phyloP scores from a whole-genome alignment of 2,329 filamentous ascomycete genomes.

The Laburnicola sp. region DNA sequence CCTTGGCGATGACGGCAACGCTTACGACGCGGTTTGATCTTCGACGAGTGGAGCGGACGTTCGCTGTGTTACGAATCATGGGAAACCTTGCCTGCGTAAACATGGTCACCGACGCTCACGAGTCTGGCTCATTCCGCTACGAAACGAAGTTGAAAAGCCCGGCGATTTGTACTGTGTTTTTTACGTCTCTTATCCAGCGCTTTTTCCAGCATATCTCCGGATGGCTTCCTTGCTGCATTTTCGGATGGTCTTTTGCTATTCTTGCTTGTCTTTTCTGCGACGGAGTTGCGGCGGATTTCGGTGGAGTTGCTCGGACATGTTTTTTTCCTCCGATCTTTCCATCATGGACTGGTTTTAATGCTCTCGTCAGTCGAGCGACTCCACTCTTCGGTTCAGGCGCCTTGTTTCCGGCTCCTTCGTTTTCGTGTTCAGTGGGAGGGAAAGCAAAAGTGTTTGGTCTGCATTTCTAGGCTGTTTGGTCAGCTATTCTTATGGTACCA shows the following conservation, averaged over 20 bases:
- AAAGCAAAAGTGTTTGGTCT: slow-evolving; percentile 38
- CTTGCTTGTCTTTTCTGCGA: slow-evolving; percentile 35
- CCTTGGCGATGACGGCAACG: slow-evolving; percentile 40
- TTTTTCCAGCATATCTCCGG: slow-evolving; percentile 31
- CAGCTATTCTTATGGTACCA: slow-evolving; percentile 26
- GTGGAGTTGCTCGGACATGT: slow-evolving; percentile 24
- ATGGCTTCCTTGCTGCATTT: slow-evolving; percentile 42
- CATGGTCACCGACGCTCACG: slow-evolving; percentile 38
- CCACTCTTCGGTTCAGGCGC: slow-evolving; percentile 34
- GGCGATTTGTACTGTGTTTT: slow-evolving; percentile 19
- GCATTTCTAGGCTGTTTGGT: slow-evolving; percentile 36
- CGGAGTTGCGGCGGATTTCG: slow-evolving; percentile 27
- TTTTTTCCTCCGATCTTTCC: slow-evolving; percentile 22
- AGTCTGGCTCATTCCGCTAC: slow-evolving; percentile 35
- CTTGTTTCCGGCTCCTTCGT: slow-evolving; percentile 18
- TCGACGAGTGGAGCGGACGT: slow-evolving; percentile 43
- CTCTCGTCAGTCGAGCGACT: slow-evolving; percentile 29
- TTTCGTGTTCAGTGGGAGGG: slow-evolving; percentile 23
- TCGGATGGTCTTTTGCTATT: slow-evolving; percentile 26
- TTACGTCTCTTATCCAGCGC: slow-evolving; percentile 14
- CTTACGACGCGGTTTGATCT: slow-evolving; percentile 37
- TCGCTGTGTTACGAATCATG: neutral
- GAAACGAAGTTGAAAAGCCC: slow-evolving; percentile 31
- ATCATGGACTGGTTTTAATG: slow-evolving; percentile 41
- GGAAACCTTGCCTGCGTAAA: neutral